Evolutionary conservation across 345 rosid genomes (phyloP).

Genomic region (Brassica cretica): DNA sequence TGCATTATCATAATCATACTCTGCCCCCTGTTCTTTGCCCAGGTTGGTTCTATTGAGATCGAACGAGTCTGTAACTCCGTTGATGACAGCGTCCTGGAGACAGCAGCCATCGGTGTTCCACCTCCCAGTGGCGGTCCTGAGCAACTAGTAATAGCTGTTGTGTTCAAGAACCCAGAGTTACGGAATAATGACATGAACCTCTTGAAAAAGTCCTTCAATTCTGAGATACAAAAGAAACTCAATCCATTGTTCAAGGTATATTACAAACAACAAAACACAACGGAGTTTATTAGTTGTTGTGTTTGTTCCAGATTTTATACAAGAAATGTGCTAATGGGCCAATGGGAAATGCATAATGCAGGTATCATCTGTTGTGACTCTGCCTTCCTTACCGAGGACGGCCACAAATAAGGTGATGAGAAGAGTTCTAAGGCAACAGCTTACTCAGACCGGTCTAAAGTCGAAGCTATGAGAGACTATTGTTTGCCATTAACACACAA

Average conservation of each 20-base stretch:
- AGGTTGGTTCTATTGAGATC: conserved; percentile 92
- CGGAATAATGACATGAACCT: conserved; percentile 46
- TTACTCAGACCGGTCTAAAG: conserved; percentile 48
- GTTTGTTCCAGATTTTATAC: not conserved
- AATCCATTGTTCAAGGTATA: conserved; percentile 83
- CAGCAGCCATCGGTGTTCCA: conserved; percentile 95
- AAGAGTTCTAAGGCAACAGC: conserved; percentile 74
- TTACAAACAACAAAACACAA: not conserved
- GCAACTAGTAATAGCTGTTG: conserved; percentile 73
- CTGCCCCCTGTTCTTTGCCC: conserved; percentile 19
- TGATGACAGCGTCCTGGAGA: conserved; percentile 67
- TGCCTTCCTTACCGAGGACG: conserved; percentile 79
- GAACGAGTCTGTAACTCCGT: conserved; percentile 83
- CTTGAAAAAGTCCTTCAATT: conserved; percentile 67
- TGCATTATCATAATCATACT: not conserved
- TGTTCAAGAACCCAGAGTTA: conserved; percentile 50
- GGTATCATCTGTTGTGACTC: conserved; percentile 62
- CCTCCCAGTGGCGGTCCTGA: conserved; percentile 92
- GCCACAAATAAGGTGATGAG: conserved; percentile 96
- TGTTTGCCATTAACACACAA: conserved; percentile 2
- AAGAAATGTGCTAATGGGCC: not conserved
- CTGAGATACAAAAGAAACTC: conserved; percentile 80
- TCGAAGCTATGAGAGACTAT: conserved; percentile 54
- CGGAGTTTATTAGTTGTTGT: not conserved
- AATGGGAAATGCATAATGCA: conserved; percentile 19